phyloP scores from a whole-genome alignment of 352 stramenopile genomes.

The Phytophthora sp. region DNA sequence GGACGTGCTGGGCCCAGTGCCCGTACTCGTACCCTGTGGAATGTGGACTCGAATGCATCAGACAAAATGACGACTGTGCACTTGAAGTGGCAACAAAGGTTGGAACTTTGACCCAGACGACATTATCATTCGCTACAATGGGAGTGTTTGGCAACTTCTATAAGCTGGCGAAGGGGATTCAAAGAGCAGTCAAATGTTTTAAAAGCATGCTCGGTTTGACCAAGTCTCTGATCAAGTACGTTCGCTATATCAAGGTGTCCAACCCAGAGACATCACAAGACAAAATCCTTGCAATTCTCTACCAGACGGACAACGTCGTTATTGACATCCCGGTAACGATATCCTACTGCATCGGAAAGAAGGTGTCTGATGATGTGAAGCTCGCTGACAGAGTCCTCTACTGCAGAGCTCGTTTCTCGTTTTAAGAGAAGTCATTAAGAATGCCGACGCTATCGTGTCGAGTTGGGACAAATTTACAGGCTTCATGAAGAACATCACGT shows the following conservation, averaged over 20 bases:
- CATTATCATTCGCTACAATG: slow-evolving; percentile 13
- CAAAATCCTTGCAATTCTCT: slow-evolving; percentile 36
- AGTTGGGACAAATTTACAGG: slow-evolving; percentile 22
- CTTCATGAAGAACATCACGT: slow-evolving; percentile 28
- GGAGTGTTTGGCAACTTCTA: slow-evolving; percentile 18
- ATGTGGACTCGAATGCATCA: slow-evolving; percentile 45
- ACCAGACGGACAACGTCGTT: slow-evolving; percentile 40
- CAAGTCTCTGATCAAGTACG: slow-evolving; percentile 32
- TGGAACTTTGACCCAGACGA: not conserved
- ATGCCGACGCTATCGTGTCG: slow-evolving; percentile 32
- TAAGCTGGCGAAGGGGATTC: slow-evolving; percentile 11
- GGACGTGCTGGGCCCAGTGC: slow-evolving; percentile 42
- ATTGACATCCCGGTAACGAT: slow-evolving; percentile 45
- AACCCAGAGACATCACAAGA: slow-evolving; percentile 39
- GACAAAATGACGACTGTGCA: slow-evolving; percentile 38
- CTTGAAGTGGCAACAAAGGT: slow-evolving; percentile 26
- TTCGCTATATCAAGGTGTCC: slow-evolving; percentile 28
- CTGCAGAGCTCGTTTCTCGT: slow-evolving; percentile 19
- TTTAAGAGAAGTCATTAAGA: slow-evolving; percentile 35
- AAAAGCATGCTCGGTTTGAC: slow-evolving; percentile 26
- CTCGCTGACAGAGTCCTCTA: slow-evolving; percentile 31
- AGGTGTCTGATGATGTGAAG: slow-evolving; percentile 24
- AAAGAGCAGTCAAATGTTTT: slow-evolving; percentile 31
- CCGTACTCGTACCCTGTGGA: slow-evolving; percentile 39
- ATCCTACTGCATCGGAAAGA: slow-evolving; percentile 35